These are phyloP conservation scores for Tricholoma sp. DNA, from an alignment of 768 basidiomycete genomes.

Conservation along the genomic window DNA sequence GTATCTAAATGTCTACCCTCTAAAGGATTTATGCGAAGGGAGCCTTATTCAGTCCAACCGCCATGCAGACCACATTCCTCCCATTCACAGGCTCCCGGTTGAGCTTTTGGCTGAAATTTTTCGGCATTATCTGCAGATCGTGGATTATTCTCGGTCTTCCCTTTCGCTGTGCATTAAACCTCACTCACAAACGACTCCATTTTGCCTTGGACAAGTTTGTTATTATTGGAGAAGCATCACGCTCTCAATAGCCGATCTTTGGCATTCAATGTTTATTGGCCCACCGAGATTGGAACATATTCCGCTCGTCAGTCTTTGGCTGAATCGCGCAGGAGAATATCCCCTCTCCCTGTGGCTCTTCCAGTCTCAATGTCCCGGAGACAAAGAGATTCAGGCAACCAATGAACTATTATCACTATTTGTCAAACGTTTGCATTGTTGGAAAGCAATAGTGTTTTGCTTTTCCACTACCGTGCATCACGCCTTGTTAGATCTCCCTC, in stretches of 20 bases:
- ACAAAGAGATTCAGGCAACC: neutral
- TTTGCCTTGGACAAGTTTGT: conserved; percentile 17
- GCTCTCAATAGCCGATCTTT: conserved; percentile 8
- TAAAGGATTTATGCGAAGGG: neutral
- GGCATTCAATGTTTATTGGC: conserved; percentile 13
- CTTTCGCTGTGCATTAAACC: neutral
- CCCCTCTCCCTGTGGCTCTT: conserved; percentile 3
- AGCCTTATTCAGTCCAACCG: no score
- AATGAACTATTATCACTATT: neutral
- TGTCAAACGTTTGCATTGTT: neutral
- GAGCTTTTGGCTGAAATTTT: conserved; percentile 3
- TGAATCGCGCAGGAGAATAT: conserved; percentile 8
- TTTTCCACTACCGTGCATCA: neutral
- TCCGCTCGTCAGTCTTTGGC: conserved; percentile 7
- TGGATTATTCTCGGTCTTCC: neutral
- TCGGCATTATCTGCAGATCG: neutral
- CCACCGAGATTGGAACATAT: conserved; percentile 8
- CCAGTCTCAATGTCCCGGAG: neutral
- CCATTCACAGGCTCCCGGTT: neutral
- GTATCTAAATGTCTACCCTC: neutral
- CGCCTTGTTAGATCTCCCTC: neutral
- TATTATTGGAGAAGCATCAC: conserved; percentile 14
- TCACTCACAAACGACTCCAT: conserved; percentile 5
- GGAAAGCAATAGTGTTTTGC: neutral
- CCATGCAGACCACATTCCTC: neutral